These are phyloP conservation scores for Thecamonas trahens DNA, from an alignment of 78 protist genomes.

Conservation along the genomic window DNA sequence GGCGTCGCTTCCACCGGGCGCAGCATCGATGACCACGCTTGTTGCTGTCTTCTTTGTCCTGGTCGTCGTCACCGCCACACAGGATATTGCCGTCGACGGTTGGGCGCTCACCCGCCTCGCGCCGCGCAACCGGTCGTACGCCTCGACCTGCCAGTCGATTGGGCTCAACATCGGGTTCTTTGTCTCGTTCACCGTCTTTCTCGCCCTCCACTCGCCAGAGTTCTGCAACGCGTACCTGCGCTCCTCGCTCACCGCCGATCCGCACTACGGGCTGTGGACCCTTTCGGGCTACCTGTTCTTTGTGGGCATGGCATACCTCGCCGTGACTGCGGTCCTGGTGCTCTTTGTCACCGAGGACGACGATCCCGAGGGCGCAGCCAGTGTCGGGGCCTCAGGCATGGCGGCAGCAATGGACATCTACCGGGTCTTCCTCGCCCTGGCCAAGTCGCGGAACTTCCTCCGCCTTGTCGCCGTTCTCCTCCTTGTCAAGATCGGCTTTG, in stretches of 20 bases:
- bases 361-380: constrained; percentile 14
- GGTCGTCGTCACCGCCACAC: constrained; percentile 43
- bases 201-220: constrained; percentile 44
- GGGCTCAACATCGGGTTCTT: constrained; percentile 62
- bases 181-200: constrained; percentile 57
- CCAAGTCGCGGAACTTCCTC: not conserved
- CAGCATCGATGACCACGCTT: not conserved
- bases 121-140: constrained; percentile 30
- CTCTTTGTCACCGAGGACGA: constrained; percentile 24
- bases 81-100: constrained; percentile 87
- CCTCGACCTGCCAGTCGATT: constrained; percentile 62
- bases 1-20: too few species aligned
- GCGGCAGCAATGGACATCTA: not conserved
- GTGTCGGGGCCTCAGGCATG: not conserved
- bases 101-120: constrained; percentile 71
- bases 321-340: constrained; percentile 23
- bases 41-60: constrained; percentile 1
- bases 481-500: constrained; percentile 22
- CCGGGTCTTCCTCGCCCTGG: constrained; percentile 3
- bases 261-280: not conserved
- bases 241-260: not conserved
- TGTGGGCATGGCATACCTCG: constrained; percentile 38
- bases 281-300: constrained; percentile 10
- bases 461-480: constrained; percentile 9
- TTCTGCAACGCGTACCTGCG: constrained; percentile 50